Evolutionary conservation across 1,284 basidiomycete genomes (phyloP), one percentile per base, ranked within the genome.

Genomic region (Ceratobasidium sp.): DNA sequence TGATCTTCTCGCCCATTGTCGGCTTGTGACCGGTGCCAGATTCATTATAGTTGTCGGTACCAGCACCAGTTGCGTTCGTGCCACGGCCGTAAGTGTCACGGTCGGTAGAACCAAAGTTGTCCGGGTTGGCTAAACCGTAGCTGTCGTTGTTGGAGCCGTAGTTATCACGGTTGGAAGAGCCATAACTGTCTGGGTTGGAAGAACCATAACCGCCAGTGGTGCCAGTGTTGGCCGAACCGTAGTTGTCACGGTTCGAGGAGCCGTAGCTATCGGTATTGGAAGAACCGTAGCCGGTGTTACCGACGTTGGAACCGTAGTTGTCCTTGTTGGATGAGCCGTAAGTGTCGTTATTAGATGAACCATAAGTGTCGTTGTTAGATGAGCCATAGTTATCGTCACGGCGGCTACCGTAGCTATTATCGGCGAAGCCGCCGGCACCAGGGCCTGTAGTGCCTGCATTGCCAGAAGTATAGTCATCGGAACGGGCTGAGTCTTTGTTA

Each of bases 1-100:
- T 73, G 68, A 73, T 35, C 45, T 73, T 73, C 56, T 73, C 68
- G 56, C 68, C 68, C 56, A 73, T 51, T 2, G 68, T 61, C 26
- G 68, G 68, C 68, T 73, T 73, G 31, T 61, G 68, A 28, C 47
- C 56, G 28, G 15, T 23, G 28, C 28, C 35, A 26, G 56, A n/a
- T n/a, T n/a, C n/a, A n/a, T n/a, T n/a, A n/a, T n/a, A n/a, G 26
- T 73, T 35, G 33, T 60, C 26, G 28, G 26, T 23, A 1, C 56
- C 68, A 17, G 56, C 56, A 7, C 42, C 68, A 23, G 56, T 61
- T 17, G 56, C 65, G 20, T 67, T 61, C 26, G 54, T 49, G 26
- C 68, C 68, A 61, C 68, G 68, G 20, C 56, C 68, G n/a, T 73
- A 73, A 3, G 68, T 60, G 23, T 73, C 68, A n/a, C 28, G 33